Evolutionary conservation across 2,329 filamentous ascomycete genomes (phyloP).

Genomic region (Sporothrix globosa): DNA sequence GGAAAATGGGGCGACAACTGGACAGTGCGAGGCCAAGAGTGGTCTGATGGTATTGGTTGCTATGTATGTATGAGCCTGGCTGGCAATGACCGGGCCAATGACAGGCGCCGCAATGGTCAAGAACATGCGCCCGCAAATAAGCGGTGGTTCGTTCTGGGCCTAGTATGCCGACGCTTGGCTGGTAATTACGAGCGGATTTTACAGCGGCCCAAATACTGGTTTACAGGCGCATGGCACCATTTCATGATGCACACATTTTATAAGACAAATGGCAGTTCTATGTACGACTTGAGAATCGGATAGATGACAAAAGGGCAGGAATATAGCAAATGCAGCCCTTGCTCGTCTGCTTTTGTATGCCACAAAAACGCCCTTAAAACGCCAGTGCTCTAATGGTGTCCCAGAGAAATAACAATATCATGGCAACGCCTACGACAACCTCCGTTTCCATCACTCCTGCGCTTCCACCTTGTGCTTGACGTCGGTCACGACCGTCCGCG

Average conservation of each 20-base stretch:
- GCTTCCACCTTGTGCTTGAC: slow-evolving; percentile 42
- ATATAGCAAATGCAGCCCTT: neutral
- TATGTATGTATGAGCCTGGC: neutral
- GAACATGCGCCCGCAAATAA: neutral
- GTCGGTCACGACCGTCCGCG: slow-evolving; percentile 71
- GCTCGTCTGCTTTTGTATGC: neutral
- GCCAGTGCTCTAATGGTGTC: neutral
- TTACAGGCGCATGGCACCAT: neutral
- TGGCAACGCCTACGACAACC: neutral
- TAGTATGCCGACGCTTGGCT: slow-evolving; percentile 16
- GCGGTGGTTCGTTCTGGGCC: neutral
- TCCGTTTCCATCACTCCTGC: neutral
- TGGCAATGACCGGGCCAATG: slow-evolving; percentile 40
- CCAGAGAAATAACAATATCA: neutral
- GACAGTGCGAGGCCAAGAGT: slow-evolving; percentile 2
- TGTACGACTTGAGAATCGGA: too few relatives aligned
- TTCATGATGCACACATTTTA: too few relatives aligned
- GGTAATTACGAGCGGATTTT: slow-evolving; percentile 30
- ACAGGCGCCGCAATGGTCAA: slow-evolving; percentile 41
- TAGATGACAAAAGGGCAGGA: neutral
- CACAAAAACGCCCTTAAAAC: neutral
- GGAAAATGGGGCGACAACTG: slow-evolving; percentile 10
- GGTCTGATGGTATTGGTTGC: neutral
- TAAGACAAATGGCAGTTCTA: too few relatives aligned
- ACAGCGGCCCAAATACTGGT: neutral